These are phyloP conservation scores for Monilinia vaccinii-corymbosi DNA, from an alignment of 2,329 filamentous ascomycete species.

Conservation along the genomic window DNA sequence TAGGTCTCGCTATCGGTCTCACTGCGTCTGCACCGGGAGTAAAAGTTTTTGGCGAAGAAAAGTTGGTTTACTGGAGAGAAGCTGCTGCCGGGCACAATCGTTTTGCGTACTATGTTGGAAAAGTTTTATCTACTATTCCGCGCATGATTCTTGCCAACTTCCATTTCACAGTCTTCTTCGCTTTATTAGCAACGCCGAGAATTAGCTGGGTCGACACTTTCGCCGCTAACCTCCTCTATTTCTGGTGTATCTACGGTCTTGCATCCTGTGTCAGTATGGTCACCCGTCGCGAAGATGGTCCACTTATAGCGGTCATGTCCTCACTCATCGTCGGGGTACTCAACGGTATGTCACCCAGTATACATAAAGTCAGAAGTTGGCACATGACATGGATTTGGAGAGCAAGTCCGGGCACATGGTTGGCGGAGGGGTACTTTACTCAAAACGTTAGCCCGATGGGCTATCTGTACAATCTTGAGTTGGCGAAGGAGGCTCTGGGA, in stretches of 20 bases:
- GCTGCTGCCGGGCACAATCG: slow-evolving; percentile 47
- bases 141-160: slow-evolving; percentile 35
- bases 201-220: slow-evolving; percentile 30
- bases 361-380: slow-evolving; percentile 36
- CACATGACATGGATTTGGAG: slow-evolving; percentile 44
- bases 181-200: neutral
- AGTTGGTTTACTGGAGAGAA: slow-evolving; percentile 45
- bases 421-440: slow-evolving; percentile 47
- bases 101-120: slow-evolving; percentile 47
- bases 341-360: slow-evolving; percentile 42
- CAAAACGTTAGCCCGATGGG: slow-evolving; percentile 40
- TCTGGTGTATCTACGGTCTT: slow-evolving; percentile 37
- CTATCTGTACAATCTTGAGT: slow-evolving; percentile 42
- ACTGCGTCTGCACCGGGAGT: slow-evolving; percentile 46
- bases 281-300: slow-evolving; percentile 45
- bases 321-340: slow-evolving; percentile 45
- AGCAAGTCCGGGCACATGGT: slow-evolving; percentile 44
- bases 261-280: slow-evolving; percentile 45
- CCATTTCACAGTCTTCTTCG: slow-evolving; percentile 40
- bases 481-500: slow-evolving; percentile 36
- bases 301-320: slow-evolving; percentile 45
- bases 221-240: slow-evolving; percentile 47
- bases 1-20: slow-evolving; percentile 46
- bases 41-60: slow-evolving; percentile 29
- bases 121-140: slow-evolving; percentile 41